Evolutionary conservation across 2,329 filamentous ascomycete species (phyloP).

Genomic region (Drechslera avenae): DNA sequence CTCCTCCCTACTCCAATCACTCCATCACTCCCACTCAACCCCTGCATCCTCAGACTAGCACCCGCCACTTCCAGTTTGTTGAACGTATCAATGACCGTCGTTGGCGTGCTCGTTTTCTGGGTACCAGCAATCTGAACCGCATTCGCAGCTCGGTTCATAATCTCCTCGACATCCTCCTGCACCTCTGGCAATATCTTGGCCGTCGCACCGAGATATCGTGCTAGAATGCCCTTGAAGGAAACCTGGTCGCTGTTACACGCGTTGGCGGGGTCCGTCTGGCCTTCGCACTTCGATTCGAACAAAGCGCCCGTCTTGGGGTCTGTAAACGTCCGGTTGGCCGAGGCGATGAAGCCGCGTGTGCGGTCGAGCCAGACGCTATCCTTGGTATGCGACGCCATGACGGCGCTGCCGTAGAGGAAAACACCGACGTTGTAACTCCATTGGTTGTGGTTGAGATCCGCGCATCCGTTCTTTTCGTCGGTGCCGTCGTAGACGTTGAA

Average conservation of each 20-base stretch:
- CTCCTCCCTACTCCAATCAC: conserved; percentile 17
- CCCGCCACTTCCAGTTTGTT: conserved; percentile 24
- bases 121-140: conserved; percentile 12
- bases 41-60: conserved; percentile 27
- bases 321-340: conserved; percentile 32
- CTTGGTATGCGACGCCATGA: conserved; percentile 28
- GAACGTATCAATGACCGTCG: conserved; percentile 18
- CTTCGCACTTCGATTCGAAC: conserved; percentile 68
- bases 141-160: conserved; percentile 20
- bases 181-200: conserved; percentile 28
- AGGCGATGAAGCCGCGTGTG: conserved; percentile 45
- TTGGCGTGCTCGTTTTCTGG: conserved; percentile 6
- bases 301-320: conserved; percentile 25
- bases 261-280: conserved; percentile 39
- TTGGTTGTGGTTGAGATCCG: conserved; percentile 49
- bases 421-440: conserved; percentile 59
- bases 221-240: conserved; percentile 63
- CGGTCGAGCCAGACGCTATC: conserved; percentile 27
- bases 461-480: conserved; percentile 51
- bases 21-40: conserved; percentile 15
- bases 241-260: conserved; percentile 69
- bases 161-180: conserved; percentile 12
- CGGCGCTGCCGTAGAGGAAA: conserved; percentile 56
- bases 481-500: conserved; percentile 62
- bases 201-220: conserved; percentile 35